phyloP scores from a whole-genome alignment of 2,329 filamentous ascomycete species.

The Colletotrichum lupini region DNA sequence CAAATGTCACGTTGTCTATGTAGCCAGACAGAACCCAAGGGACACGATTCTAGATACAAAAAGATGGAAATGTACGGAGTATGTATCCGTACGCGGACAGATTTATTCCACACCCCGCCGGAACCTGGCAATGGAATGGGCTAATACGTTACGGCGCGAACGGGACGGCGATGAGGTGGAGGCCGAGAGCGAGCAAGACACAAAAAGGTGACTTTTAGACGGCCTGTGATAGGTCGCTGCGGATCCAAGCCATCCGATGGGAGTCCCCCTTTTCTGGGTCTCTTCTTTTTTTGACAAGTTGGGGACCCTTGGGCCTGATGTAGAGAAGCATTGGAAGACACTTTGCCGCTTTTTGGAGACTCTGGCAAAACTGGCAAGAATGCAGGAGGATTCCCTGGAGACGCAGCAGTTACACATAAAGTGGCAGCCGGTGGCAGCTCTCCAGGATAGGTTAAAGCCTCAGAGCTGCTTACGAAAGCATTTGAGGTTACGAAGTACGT shows the following conservation, averaged over 20 bases:
- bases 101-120: neutral
- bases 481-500: neutral
- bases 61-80: neutral
- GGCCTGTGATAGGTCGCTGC: conserved; percentile 29
- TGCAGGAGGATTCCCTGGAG: neutral
- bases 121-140: neutral
- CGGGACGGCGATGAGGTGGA: conserved; percentile 10
- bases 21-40: conserved; percentile 2
- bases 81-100: no score
- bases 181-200: conserved; percentile 18
- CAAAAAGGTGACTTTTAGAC: conserved; percentile 29
- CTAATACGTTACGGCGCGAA: neutral
- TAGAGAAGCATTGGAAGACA: neutral
- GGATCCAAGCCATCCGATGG: conserved; percentile 29
- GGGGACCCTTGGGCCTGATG: neutral
- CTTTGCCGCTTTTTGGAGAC: neutral
- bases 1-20: neutral
- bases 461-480: neutral
- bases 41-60: neutral
- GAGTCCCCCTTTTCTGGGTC: conserved; percentile 10
- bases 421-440: neutral
- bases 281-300: neutral
- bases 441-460: neutral
- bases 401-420: conserved; percentile 15
- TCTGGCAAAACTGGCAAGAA: neutral